Base-by-base conservation (phyloP, 2,329 filamentous ascomycete genomes). In the Endocalyx cinctus region DNA sequence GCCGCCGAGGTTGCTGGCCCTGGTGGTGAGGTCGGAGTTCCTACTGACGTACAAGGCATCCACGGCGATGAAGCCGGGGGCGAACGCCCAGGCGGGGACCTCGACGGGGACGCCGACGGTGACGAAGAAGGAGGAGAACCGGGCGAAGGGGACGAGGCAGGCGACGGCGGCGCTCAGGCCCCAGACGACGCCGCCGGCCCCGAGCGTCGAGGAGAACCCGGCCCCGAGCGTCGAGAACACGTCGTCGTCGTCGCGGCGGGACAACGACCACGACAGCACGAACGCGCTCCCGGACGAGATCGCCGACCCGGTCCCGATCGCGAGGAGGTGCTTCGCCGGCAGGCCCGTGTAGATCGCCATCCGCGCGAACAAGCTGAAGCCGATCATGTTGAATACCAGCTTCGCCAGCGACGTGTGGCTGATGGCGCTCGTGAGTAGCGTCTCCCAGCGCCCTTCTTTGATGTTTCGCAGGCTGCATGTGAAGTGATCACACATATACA, bases 391-490 rank as follows among this genome's bases (percentile, higher is more conserved):
- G 19, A 27, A 17, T 13, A 25, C 15, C 5, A 41, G 22, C 31
- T 41, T 34, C 20, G n/a, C 16, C 15, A 20, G 12, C 11, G 17
- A 11, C 22, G 13, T 34, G 23, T 41, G 38, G 30, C 34, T 41
- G 22, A 41, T 11, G 16, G 38, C 38, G 10, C 17, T 11, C 15
- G 30, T 41, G n/a, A 37, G 13, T 14, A 23, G 12, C 15, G 38
- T 41, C 34, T 31, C 34, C 34, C 34, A 41, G 17, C 34, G 30
- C 25, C 38, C 30, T 14, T 20, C 12, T 16, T 25, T 29, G 15
- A 41, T 13, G 31, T 38, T 35, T 6, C 31, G 27, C 10, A 16
- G 16, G 8, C 7, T 28, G 7, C 37, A 14, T 12, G 29, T 5
- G 31, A 38, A 41, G 16, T 38, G 31, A n/a, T 35, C 25, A 5